Percentiles rank a stretch among this genome's conserved stretches.
Evolutionary conservation across 345 rosid species (phyloP).

Genomic region (Citrus mangshanensis): DNA sequence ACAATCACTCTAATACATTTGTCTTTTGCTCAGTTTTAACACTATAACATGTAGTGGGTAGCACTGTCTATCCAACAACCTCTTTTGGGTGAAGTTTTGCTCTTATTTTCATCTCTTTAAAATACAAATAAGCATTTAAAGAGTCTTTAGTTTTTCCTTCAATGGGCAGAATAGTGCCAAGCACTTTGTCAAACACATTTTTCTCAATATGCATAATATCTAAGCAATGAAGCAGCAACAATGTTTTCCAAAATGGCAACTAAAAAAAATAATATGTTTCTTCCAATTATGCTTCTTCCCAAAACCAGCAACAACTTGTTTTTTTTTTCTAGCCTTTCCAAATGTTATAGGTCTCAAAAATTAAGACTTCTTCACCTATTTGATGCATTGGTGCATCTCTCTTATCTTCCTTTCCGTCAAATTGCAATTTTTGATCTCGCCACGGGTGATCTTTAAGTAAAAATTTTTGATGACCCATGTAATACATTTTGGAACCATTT

Average conservation of each 20-base stretch:
- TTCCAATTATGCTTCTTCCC: neutral
- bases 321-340: neutral
- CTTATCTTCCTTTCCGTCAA: too few species aligned
- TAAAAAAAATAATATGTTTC: neutral
- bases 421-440: neutral
- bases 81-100: too few species aligned
- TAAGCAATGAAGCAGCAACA: neutral
- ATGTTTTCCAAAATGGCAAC: neutral
- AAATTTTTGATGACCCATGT: neutral
- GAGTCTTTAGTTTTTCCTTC: too few species aligned
- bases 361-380: neutral
- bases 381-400: neutral
- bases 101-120: too few species aligned
- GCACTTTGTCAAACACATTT: neutral
- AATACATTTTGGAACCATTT: neutral
- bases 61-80: too few species aligned
- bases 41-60: too few species aligned
- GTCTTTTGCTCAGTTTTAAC: too few species aligned
- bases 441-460: neutral
- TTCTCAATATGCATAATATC: constrained; percentile 15
- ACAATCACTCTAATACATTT: too few species aligned
- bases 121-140: too few species aligned
- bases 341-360: neutral
- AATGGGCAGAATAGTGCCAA: too few species aligned
- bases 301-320: neutral